Evolutionary conservation across 75 land plant genomes (phyloP), one percentile per base, ranked within the genome.

Genomic region (Sequoia sempervirens): DNA sequence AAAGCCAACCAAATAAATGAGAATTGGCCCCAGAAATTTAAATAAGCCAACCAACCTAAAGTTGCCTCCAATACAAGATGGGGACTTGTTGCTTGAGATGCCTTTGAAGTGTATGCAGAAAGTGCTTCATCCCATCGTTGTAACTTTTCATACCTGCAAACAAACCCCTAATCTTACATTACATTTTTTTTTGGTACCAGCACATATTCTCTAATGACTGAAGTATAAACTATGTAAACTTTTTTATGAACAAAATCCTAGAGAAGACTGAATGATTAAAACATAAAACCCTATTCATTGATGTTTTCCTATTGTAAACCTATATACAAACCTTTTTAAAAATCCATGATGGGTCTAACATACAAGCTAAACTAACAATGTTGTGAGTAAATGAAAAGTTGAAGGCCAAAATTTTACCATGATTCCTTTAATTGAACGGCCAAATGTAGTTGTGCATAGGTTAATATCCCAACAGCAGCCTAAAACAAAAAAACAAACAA

Each of bases 111-210:
- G 85, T 98, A 98, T 34, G 99, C 99, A 83, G 88, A 88, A 79
- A 93, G 94, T 84, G 99, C 99, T 86, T 94, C 95, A 34, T 98
- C 99, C 99, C 99, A 98, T 0, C 99, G 91, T 83, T 98, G 99
- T 87, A 98, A 86, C 86, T 98, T 98, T 84, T 98, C 99, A 86
- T 96, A 96, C 99, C 99, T 98, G 61, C 9, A 81, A 61, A 53
- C 40, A 50, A 52, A 54, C n/a, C 45, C 50, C 41, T 43, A 23
- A 13, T 1, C 32, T 26, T 45, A 47, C n/a, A 47, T 43, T 78
- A 78, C n/a, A 13, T 26, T 43, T 47, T 26, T 34, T 34, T 26
- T n/a, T 47, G 11, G 46, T 78, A 13, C 28, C 14, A 10, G n/a
- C n/a, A 78, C 15, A n/a, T 26, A 45, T n/a, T 76, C 11, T 45